These are phyloP conservation scores for Lasiodiplodia sp. DNA, from an alignment of 2,329 filamentous ascomycete species.

Conservation along the genomic window DNA sequence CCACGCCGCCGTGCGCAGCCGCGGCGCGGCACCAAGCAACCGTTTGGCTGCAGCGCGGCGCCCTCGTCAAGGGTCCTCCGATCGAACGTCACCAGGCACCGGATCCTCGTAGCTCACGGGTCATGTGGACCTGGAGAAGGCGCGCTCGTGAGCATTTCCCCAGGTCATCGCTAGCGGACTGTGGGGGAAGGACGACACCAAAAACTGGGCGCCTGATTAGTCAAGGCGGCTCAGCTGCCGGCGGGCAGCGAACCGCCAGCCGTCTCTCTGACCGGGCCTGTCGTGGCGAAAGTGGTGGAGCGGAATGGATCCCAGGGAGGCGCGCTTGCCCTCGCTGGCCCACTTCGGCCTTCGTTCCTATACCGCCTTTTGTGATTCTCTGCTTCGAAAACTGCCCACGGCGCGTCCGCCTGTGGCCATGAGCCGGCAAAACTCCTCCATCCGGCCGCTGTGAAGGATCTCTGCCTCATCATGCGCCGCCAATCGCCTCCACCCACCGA, in stretches of 20 bases:
- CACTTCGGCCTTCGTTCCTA: slow-evolving; percentile 22
- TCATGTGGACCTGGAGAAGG: slow-evolving; percentile 29
- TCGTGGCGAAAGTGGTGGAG: slow-evolving; percentile 21
- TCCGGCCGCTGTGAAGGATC: background rate
- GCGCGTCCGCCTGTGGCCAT: slow-evolving; percentile 6
- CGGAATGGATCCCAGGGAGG: slow-evolving; percentile 17
- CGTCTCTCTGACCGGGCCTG: slow-evolving; percentile 1
- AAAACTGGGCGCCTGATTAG: slow-evolving; percentile 24
- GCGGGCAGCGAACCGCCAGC: slow-evolving; percentile 12
- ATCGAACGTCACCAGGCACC: slow-evolving; percentile 28
- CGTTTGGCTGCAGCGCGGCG: slow-evolving; percentile 14
- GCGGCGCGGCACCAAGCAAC: slow-evolving; percentile 5
- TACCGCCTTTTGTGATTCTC: slow-evolving; percentile 11
- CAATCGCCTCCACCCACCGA: background rate
- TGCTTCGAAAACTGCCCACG: background rate
- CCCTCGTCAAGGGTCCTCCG: slow-evolving; percentile 23
- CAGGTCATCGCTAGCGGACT: slow-evolving; percentile 28
- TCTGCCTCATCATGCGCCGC: slow-evolving; percentile 25
- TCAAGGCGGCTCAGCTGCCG: slow-evolving; percentile 16
- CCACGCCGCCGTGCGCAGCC: background rate
- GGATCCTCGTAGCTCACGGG: slow-evolving; percentile 28
- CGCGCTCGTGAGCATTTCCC: slow-evolving; percentile 27
- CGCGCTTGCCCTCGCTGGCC: slow-evolving; percentile 19
- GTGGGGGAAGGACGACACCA: slow-evolving; percentile 27
- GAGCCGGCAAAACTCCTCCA: background rate